phyloP scores from a whole-genome alignment of 2,329 filamentous ascomycete genomes.

The Albophoma yamanashiensis region DNA sequence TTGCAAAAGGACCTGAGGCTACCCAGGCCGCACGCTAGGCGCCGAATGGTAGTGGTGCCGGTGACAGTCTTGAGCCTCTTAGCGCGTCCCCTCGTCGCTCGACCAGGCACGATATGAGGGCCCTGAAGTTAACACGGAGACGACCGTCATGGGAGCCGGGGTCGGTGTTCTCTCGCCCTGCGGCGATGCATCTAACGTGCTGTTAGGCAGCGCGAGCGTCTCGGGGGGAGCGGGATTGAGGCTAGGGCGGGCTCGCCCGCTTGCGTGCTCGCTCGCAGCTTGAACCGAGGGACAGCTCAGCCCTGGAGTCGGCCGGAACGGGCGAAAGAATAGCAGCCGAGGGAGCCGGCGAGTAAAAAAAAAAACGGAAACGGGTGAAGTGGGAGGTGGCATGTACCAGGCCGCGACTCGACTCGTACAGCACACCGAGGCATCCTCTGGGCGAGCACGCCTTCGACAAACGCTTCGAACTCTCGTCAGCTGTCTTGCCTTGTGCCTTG shows the following conservation, averaged over 20 bases:
- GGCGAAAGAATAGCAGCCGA: not conserved
- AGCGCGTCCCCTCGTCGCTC: not conserved
- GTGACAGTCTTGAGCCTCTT: conserved; percentile 1
- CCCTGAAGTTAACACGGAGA: conserved; percentile 3
- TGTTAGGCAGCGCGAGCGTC: not conserved
- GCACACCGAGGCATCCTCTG: not conserved
- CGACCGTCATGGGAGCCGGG: not conserved
- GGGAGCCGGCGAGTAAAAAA: not conserved
- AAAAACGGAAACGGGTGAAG: not conserved
- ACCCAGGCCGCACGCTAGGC: conserved; percentile 7
- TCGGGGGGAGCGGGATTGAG: not conserved
- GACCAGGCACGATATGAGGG: not conserved
- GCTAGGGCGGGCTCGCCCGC: not conserved
- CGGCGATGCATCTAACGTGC: not conserved
- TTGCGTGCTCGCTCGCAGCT: not conserved
- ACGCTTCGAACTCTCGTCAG: not conserved
- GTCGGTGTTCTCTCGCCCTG: not conserved
- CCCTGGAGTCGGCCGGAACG: not conserved
- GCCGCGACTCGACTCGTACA: not conserved
- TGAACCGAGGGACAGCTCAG: not conserved
- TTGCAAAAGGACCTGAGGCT: conserved; percentile 14
- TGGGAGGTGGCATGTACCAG: not conserved
- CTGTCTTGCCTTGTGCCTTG: not conserved
- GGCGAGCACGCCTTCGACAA: not conserved
- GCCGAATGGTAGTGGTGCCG: conserved; percentile 9